Percentiles rank a stretch among this genome's conserved stretches.
Conservation (phyloP, 805 yeast genomes). For the Ascoidea rubescens region DNA sequence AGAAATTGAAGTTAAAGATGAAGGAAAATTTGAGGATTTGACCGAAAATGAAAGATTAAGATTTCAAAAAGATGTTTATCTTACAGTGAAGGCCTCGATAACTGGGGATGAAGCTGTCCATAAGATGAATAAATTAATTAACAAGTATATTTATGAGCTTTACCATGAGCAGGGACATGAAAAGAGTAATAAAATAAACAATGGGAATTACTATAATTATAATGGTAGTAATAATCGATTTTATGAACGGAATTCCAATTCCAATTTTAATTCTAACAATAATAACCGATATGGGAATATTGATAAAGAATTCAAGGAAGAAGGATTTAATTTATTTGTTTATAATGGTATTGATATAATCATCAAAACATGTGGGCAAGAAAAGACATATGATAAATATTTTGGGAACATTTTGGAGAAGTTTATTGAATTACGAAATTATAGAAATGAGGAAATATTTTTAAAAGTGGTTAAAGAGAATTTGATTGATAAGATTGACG, state of each 20-base stretch:
- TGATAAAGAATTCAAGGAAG: too few species aligned
- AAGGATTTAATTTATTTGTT: too few species aligned
- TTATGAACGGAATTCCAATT: too few species aligned
- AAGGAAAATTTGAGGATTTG: conserved; percentile 37
- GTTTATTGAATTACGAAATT: conserved; percentile 12
- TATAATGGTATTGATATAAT: conserved; percentile 6
- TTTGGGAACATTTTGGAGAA: conserved; percentile 68
- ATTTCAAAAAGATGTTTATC: conserved; percentile 63
- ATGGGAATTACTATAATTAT: too few species aligned
- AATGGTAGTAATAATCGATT: neutral
- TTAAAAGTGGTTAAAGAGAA: too few species aligned
- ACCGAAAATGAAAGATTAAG: conserved; percentile 51
- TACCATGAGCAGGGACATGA: conserved; percentile 78
- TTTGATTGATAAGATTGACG: neutral
- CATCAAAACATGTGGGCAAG: conserved; percentile 49
- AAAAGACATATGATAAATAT: conserved; percentile 72
- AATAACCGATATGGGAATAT: too few species aligned
- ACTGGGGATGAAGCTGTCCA: conserved; percentile 90
- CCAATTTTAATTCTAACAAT: too few species aligned
- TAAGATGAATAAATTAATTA: conserved; percentile 42
- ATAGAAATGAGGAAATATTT: neutral
- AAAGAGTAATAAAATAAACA: conserved; percentile 31
- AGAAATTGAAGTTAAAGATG: conserved; percentile 9
- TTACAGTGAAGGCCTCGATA: conserved; percentile 80
- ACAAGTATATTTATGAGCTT: too few species aligned